phyloP scores from a whole-genome alignment of 495 filamentous ascomycete species.

The Trichoderma gamsii region DNA sequence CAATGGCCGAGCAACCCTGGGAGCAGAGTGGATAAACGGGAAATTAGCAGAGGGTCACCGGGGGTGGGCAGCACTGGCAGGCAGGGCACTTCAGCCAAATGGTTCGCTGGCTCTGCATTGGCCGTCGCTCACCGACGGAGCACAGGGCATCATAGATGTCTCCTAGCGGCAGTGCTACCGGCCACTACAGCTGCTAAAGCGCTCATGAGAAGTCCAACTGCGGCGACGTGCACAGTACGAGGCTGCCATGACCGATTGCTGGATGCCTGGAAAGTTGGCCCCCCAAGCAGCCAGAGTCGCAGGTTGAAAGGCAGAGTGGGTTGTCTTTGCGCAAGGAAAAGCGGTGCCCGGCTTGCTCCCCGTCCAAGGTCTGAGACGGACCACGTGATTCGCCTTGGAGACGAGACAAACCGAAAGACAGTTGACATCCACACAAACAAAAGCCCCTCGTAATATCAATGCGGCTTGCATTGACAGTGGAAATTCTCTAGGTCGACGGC shows the following conservation, averaged over 20 bases:
- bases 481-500: background rate
- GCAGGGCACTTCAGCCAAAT: conserved; percentile 3
- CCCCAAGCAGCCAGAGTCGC: background rate
- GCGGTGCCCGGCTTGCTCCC: background rate
- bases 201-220: background rate
- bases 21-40: conserved; percentile 5
- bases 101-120: background rate
- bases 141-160: background rate
- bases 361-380: background rate
- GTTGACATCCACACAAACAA: background rate
- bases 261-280: background rate
- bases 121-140: conserved; percentile 6
- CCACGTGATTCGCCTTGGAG: background rate
- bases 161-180: background rate
- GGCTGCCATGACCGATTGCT: background rate
- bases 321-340: background rate
- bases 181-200: background rate
- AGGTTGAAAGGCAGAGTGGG: background rate
- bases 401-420: background rate
- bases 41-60: conserved; percentile 8
- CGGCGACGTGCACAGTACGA: background rate
- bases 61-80: background rate
- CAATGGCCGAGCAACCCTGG: conserved; percentile 5
- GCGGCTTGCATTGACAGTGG: background rate
- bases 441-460: background rate